Evolutionary conservation across 345 rosid genomes (phyloP), one percentile per base, ranked within the genome.

Genomic region (Gossypium mustelinum): DNA sequence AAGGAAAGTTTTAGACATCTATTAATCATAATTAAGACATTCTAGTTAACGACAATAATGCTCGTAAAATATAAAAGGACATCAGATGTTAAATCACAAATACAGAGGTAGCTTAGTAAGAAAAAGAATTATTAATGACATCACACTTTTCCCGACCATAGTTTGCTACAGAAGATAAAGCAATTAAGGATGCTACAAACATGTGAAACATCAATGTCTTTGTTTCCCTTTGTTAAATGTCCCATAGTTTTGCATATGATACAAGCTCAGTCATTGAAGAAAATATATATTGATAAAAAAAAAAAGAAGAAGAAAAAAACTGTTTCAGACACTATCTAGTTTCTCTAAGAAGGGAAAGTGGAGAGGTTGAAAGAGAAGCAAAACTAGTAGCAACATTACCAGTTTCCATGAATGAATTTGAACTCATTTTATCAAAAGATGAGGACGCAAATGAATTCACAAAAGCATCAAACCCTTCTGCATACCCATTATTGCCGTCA

Each of bases 341-440:
- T 25, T 73, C 76, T 61, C 69, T 9, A 27, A 61, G 80, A 70
- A 79, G 77, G 8, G 89, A 69, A 24, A 69, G 68, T 0, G 87
- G 79, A n/a, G 88, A 79, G 76, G 80, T 76, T 10, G 88, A 84
- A 47, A 80, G 14, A 16, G 89, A 77, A 50, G 77, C 76, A 71
- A 66, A 75, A 47, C 75, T 74, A 11, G 27, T 18, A 51, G 75
- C 79, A n/a, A 50, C 68, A 11, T 57, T 59, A 20, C 80, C 79
- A 25, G 69, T 81, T 43, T 69, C 82, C 59, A 41, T 16, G 6
- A 75, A 81, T 0, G 84, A 77, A 29, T 41, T 18, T 4, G 81
- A 47, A 29, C 75, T 79, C 82, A 68, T 78, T 24, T 77, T 77
- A 55, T 79, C 84, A 59, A 81, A 85, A 0, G 83, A 76, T 11